Evolutionary conservation across 2,329 filamentous ascomycete genomes (phyloP).

Genomic region (Penicillium sp.): DNA sequence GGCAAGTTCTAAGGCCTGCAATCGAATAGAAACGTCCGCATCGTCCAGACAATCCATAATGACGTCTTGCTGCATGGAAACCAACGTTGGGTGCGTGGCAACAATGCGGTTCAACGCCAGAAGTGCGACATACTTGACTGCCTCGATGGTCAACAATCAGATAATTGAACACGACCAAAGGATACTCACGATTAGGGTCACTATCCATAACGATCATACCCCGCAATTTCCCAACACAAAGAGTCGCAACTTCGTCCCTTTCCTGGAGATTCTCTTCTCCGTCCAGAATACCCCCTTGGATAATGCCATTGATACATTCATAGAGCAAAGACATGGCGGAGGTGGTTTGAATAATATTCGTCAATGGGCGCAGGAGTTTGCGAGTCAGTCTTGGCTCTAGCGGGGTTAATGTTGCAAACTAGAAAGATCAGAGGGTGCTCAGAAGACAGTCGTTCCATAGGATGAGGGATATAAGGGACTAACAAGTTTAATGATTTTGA

Average conservation of each 20-base stretch:
- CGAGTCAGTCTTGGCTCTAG: constrained; percentile 86
- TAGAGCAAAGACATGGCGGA: constrained; percentile 97
- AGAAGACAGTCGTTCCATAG: neutral
- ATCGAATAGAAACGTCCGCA: constrained; percentile 89
- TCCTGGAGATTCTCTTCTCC: constrained; percentile 75
- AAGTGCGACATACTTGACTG: constrained; percentile 95
- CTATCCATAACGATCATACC: constrained; percentile 93
- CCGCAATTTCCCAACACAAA: constrained; percentile 89
- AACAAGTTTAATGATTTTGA: constrained; percentile 96
- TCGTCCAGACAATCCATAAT: constrained; percentile 96
- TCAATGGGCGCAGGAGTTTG: constrained; percentile 86
- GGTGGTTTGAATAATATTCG: constrained; percentile 89
- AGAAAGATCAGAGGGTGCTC: constrained; percentile 24
- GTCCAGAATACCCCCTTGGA: constrained; percentile 90
- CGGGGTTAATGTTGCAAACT: constrained; percentile 94
- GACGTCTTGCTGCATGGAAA: constrained; percentile 90
- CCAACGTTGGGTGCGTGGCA: constrained; percentile 78
- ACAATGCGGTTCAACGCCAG: constrained; percentile 96
- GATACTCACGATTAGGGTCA: constrained; percentile 78
- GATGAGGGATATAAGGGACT: constrained; percentile 27
- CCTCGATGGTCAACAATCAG: constrained; percentile 10
- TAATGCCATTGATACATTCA: constrained; percentile 97
- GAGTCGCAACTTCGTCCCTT: constrained; percentile 83
- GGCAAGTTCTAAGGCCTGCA: constrained; percentile 86
- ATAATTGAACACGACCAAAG: neutral